Evolutionary conservation across 2,329 filamentous ascomycete genomes (phyloP).

Genomic region (Aspergillus sp.): DNA sequence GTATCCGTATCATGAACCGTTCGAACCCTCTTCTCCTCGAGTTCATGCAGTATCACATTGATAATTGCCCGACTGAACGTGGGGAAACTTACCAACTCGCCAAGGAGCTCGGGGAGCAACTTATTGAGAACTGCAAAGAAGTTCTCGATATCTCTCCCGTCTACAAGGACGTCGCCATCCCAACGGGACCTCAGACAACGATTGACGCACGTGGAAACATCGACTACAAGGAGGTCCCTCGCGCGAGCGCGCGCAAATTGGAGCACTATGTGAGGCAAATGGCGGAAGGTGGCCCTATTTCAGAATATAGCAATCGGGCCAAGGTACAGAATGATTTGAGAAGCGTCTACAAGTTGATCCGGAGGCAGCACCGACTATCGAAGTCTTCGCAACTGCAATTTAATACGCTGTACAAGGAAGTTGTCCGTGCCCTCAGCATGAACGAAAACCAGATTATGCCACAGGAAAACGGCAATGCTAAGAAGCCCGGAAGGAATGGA

Average conservation of each 20-base stretch:
- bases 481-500: constrained; percentile 61
- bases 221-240: constrained; percentile 84
- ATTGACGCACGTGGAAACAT: constrained; percentile 91
- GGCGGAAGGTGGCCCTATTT: constrained; percentile 97
- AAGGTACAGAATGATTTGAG: constrained; percentile 97
- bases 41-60: constrained; percentile 99
- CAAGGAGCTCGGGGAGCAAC: constrained; percentile 87
- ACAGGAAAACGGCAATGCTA: constrained; percentile 71
- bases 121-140: constrained; percentile 97
- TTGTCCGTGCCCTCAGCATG: constrained; percentile 93
- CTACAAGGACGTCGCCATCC: constrained; percentile 94
- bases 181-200: constrained; percentile 90
- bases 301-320: constrained; percentile 95
- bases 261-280: constrained; percentile 99
- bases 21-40: constrained; percentile 94
- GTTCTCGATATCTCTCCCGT: constrained; percentile 81
- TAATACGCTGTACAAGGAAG: constrained; percentile 91
- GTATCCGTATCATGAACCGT: constrained; percentile 98
- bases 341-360: constrained; percentile 97
- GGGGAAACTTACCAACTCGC: constrained; percentile 98
- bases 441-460: constrained; percentile 97
- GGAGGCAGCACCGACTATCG: constrained; percentile 96
- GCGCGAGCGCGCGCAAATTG: constrained; percentile 89
- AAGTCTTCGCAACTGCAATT: constrained; percentile 97
- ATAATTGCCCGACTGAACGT: constrained; percentile 94